Conservation (phyloP, 805 yeast genomes). For the Candida caryicola region DNA sequence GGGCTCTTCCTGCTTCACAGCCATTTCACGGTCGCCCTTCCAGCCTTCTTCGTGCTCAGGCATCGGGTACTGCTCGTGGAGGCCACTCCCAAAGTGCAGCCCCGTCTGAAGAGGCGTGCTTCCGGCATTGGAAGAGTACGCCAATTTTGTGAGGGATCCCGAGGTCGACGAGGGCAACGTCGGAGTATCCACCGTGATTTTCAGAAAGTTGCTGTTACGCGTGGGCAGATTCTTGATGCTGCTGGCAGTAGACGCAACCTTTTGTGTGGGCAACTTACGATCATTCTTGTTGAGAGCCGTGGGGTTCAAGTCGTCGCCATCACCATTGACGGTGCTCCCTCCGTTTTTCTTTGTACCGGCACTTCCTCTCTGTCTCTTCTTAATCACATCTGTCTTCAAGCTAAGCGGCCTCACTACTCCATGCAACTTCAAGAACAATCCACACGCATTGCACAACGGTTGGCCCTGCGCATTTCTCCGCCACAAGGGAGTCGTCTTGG, state of each 20-base stretch:
- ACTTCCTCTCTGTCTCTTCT: conserved; percentile 73
- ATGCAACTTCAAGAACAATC: conserved; percentile 84
- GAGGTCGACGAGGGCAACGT: background rate
- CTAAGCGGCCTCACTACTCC: conserved; percentile 94
- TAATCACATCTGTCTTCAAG: conserved; percentile 86
- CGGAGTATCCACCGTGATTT: background rate
- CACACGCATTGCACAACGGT: conserved; percentile 95
- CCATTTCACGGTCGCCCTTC: background rate
- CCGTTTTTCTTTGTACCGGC: conserved; percentile 15
- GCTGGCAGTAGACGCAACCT: conserved; percentile 7
- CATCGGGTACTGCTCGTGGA: background rate
- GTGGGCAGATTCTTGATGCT: background rate
- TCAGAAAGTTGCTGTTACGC: background rate
- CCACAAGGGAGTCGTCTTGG: conserved; percentile 94
- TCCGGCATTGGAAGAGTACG: background rate
- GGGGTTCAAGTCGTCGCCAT: conserved; percentile 52
- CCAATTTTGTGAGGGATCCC: no score
- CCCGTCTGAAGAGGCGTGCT: background rate
- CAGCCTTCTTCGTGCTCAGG: background rate
- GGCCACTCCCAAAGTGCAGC: background rate
- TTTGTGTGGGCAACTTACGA: conserved; percentile 1
- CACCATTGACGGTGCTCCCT: conserved; percentile 16
- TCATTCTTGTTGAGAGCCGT: conserved; percentile 31
- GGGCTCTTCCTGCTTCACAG: conserved; percentile 5
- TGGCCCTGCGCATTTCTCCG: conserved; percentile 88